phyloP scores from a whole-genome alignment of 2,329 filamentous ascomycete genomes.

The Akanthomyces uredinophilus region DNA sequence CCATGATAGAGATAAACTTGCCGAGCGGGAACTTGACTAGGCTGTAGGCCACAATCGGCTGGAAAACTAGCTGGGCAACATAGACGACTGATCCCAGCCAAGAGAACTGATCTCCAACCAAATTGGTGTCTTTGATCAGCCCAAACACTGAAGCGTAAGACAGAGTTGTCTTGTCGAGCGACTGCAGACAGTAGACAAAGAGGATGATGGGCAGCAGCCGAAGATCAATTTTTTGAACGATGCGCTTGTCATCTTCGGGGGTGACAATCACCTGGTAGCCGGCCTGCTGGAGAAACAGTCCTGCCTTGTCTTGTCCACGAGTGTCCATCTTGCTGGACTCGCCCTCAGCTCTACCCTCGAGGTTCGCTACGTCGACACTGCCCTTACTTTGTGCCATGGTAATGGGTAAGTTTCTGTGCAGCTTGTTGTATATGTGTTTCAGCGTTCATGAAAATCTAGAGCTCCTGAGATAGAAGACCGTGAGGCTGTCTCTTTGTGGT shows the following conservation, averaged over 20 bases:
- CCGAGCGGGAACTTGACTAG: conserved; percentile 50
- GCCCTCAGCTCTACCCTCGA: conserved; percentile 3
- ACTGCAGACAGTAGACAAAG: conserved; percentile 43
- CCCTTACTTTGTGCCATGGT: neutral
- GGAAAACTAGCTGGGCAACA: conserved; percentile 33
- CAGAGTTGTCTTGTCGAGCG: conserved; percentile 34
- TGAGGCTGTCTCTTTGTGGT: neutral
- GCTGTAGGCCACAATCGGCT: conserved; percentile 51
- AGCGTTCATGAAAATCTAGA: neutral
- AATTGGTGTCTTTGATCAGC: conserved; percentile 46
- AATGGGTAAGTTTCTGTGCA: too few species aligned
- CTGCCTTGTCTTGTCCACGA: conserved; percentile 38
- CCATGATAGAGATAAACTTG: conserved; percentile 46
- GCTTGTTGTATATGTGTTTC: neutral
- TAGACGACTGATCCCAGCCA: conserved; percentile 52
- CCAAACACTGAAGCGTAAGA: conserved; percentile 62
- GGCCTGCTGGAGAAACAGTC: conserved; percentile 41
- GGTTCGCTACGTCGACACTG: neutral
- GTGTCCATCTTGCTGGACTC: conserved; percentile 1
- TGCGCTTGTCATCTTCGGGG: conserved; percentile 45
- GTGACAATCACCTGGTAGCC: conserved; percentile 44
- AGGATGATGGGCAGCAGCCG: conserved; percentile 47
- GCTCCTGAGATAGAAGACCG: too few species aligned
- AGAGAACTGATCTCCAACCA: conserved; percentile 50
- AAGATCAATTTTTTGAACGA: conserved; percentile 41